Conservation (phyloP, 1,284 basidiomycete genomes). For the Cryptococcus hybrid region DNA sequence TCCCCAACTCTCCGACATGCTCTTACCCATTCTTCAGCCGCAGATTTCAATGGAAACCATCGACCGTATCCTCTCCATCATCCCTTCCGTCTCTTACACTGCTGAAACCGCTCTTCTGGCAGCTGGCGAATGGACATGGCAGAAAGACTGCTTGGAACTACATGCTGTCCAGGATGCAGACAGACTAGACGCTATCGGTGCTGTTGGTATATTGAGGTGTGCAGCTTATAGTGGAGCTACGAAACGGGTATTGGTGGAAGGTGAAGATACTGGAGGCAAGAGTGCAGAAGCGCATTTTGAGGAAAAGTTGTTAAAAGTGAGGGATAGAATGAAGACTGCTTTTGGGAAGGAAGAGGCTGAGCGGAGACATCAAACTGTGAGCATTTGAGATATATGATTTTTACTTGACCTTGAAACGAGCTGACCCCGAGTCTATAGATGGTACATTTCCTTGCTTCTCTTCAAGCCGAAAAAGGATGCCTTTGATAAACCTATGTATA, state of each 20-base stretch:
- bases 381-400: constrained; percentile 33
- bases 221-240: constrained; percentile 70
- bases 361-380: constrained; percentile 67
- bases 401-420: background rate
- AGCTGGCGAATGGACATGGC: constrained; percentile 66
- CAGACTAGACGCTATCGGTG: constrained; percentile 86
- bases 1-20: constrained; percentile 15
- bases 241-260: constrained; percentile 15
- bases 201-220: constrained; percentile 82
- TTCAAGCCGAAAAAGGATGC: constrained; percentile 21
- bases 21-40: constrained; percentile 26
- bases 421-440: constrained; percentile 49
- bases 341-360: constrained; percentile 67
- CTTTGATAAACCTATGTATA: background rate
- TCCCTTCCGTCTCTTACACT: constrained; percentile 82
- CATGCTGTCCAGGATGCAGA: constrained; percentile 93
- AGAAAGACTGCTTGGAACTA: constrained; percentile 71
- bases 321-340: constrained; percentile 71
- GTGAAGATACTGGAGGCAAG: constrained; percentile 53
- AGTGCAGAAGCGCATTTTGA: constrained; percentile 81
- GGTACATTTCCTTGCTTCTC: constrained; percentile 53
- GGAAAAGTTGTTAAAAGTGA: constrained; percentile 77
- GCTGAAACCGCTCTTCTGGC: constrained; percentile 70
- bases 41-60: constrained; percentile 12
- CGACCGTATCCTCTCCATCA: constrained; percentile 54